These are phyloP conservation scores for Pyrrhoderma noxium DNA, from an alignment of 1,284 basidiomycete genomes.

Conservation along the genomic window DNA sequence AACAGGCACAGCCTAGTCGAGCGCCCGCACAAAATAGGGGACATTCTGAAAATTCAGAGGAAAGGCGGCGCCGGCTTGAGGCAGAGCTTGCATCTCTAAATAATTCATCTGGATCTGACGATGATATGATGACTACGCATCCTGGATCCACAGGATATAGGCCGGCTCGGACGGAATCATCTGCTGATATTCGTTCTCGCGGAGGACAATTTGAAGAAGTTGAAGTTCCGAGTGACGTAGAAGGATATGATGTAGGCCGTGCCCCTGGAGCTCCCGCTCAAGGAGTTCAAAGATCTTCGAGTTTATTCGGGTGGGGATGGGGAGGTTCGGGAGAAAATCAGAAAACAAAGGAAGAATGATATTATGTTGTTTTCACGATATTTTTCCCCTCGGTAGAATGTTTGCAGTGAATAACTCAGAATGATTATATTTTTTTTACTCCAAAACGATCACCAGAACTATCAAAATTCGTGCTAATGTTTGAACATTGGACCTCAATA, in stretches of 20 bases:
- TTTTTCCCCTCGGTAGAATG: neutral
- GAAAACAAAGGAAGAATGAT: slow-evolving; percentile 24
- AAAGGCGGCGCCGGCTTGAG: slow-evolving; percentile 47
- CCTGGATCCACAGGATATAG: slow-evolving; percentile 23
- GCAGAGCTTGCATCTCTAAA: slow-evolving; percentile 42
- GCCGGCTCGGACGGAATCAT: slow-evolving; percentile 28
- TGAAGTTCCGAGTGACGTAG: slow-evolving; percentile 57
- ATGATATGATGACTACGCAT: slow-evolving; percentile 28
- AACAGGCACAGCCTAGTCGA: slow-evolving; percentile 16
- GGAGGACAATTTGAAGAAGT: slow-evolving; percentile 50
- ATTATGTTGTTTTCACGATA: neutral
- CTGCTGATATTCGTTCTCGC: slow-evolving; percentile 38
- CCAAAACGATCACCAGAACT: too few species aligned
- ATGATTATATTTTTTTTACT: too few species aligned
- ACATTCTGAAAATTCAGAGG: slow-evolving; percentile 31
- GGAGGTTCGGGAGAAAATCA: slow-evolving; percentile 7
- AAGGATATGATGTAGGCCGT: slow-evolving; percentile 41
- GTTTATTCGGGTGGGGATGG: slow-evolving; percentile 38
- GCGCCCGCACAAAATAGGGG: slow-evolving; percentile 19
- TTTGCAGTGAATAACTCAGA: too few species aligned
- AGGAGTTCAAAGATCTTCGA: slow-evolving; percentile 23
- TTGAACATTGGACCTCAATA: too few species aligned
- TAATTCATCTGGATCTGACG: slow-evolving; percentile 18
- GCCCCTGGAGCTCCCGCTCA: slow-evolving; percentile 14
- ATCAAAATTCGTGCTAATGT: too few species aligned